Evolutionary conservation across 2,329 filamentous ascomycete genomes (phyloP), one percentile per base, ranked within the genome.

Genomic region (Ascochyta pisi): DNA sequence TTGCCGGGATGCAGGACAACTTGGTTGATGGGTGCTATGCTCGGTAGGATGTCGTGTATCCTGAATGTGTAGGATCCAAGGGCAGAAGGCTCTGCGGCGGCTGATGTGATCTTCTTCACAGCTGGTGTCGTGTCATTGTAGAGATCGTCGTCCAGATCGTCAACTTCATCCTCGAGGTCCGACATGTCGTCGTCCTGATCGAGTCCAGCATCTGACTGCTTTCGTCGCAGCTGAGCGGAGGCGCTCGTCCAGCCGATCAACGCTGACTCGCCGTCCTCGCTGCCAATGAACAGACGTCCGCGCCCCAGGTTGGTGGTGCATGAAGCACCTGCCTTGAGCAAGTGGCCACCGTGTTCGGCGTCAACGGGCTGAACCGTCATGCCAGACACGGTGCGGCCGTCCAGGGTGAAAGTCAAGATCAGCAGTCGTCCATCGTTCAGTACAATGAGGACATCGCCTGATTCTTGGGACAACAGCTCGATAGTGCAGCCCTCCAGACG

Each of bases 361-460:
- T 84, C 71, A 5, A 97, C 80, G 35, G 85, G 76, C 60, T 85
- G 86, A 49, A 99, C 78, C n/a, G 84, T 86, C 58, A 99, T 82
- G 1, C 92, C 92, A 24, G 93, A 96, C 2, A 99, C 92, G 2
- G 91, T 96, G 50, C 95, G 86, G 15, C 96, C 95, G 71, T 97
- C 93, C 58, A 97, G 85, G 50, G 87, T 88, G 78, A 99, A 97
- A 15, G 85, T 88, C 12, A 98, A 76, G 22, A 95, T 83, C 9
- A 86, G 86, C 43, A 96, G 81, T 19, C 84, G 83, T 0, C 95
- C 95, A 64, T 89, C 87, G 52, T 86, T 86, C 24, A 96, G 82
- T 6, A 95, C 84, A 31, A 99, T 81, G n/a, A 99, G 80, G 58
- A 98, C 82, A 69, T 98, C 93, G 2, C 92, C 91, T 26, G 84